Conservation (phyloP, 768 basidiomycete genomes). For the Strobilomyces confusus region DNA sequence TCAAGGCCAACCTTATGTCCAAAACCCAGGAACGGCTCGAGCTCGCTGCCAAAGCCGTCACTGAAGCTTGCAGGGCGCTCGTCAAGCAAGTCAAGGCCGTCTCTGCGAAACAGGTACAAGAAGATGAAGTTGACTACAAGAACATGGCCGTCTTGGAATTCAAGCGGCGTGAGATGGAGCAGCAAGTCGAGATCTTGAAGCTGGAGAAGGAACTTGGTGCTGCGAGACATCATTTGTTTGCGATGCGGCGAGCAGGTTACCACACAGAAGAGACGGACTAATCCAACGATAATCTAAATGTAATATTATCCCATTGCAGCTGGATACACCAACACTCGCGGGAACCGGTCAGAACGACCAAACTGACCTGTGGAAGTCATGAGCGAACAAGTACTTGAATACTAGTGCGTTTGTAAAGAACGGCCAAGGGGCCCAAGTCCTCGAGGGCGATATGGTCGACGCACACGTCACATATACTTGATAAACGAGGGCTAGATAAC, state of each 20-base stretch:
- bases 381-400: background rate
- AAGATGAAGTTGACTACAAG: slow-evolving; percentile 81
- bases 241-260: slow-evolving; percentile 86
- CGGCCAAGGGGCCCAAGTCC: background rate
- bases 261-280: slow-evolving; percentile 81
- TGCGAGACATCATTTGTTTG: slow-evolving; percentile 74
- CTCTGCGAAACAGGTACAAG: slow-evolving; percentile 73
- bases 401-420: background rate
- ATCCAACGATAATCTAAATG: slow-evolving; percentile 26
- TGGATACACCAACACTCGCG: background rate
- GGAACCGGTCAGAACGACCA: too few relatives aligned
- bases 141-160: slow-evolving; percentile 93
- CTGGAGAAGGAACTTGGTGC: slow-evolving; percentile 93
- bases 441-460: background rate
- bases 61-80: slow-evolving; percentile 94
- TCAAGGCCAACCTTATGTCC: slow-evolving; percentile 97
- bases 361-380: too few relatives aligned
- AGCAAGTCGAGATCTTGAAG: slow-evolving; percentile 96
- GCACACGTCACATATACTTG: background rate
- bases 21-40: slow-evolving; percentile 97
- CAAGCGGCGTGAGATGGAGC: slow-evolving; percentile 98
- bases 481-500: background rate
- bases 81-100: slow-evolving; percentile 96
- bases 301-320: slow-evolving; percentile 15
- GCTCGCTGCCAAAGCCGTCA: slow-evolving; percentile 94